phyloP scores from a whole-genome alignment of 257 asterid genomes.

The Nicotiana tomentosiformis region DNA sequence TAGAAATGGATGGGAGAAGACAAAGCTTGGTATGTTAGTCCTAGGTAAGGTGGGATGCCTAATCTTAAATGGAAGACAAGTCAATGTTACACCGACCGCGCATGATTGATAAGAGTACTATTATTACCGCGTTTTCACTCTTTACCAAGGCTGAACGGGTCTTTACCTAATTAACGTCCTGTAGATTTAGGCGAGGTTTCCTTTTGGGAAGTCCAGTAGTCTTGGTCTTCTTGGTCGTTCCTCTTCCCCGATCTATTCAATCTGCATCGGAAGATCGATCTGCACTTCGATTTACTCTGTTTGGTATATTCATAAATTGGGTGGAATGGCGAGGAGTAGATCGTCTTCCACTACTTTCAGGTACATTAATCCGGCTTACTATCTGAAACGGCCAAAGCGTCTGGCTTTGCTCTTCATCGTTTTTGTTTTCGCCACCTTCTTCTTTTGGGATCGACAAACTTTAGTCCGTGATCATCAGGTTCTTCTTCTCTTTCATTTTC shows the following conservation, averaged over 20 bases:
- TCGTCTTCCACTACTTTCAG: constrained; percentile 64
- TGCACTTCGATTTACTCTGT: neutral
- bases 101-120: neutral
- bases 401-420: constrained; percentile 63
- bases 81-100: neutral
- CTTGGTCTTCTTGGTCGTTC: neutral
- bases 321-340: constrained; percentile 82
- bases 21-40: neutral
- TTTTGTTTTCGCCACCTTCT: constrained; percentile 50
- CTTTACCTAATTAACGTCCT: neutral
- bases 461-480: constrained; percentile 93
- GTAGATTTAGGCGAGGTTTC: neutral
- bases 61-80: neutral
- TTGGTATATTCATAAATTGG: neutral
- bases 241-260: neutral
- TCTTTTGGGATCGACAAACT: constrained; percentile 96
- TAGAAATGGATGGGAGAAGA: neutral
- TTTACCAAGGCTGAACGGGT: neutral
- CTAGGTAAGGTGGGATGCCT: neutral
- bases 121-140: neutral
- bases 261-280: neutral
- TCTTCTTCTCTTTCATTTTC: neutral
- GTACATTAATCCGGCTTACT: constrained; percentile 77
- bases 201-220: neutral
- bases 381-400: constrained; percentile 89